Conservation (phyloP, 106 monocot genomes). For the Dactylorhiza incarnata region DNA sequence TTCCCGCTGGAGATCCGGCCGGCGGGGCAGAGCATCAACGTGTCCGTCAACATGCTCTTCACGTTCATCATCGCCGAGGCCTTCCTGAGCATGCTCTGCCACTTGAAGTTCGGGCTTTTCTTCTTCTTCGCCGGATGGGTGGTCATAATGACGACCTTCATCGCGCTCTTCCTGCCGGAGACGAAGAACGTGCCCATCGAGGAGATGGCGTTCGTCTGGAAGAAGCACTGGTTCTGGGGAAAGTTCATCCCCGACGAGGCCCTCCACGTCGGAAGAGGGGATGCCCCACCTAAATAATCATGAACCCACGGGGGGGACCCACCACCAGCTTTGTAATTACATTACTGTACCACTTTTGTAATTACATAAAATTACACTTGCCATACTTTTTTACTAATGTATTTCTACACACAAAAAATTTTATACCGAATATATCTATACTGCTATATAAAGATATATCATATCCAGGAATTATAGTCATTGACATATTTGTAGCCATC, state of each 20-base stretch:
- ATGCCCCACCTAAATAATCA: too few relatives aligned
- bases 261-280: too few relatives aligned
- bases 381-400: too few relatives aligned
- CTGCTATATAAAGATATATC: too few relatives aligned
- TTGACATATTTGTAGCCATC: too few relatives aligned
- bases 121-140: conserved; percentile 14
- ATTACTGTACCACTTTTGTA: too few relatives aligned
- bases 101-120: conserved; percentile 18
- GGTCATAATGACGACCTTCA: conserved; percentile 3
- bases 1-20: conserved; percentile 19
- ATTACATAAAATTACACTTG: too few relatives aligned
- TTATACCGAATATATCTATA: too few relatives aligned
- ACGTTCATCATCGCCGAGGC: conserved; percentile 18
- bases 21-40: conserved; percentile 14
- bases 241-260: conserved; percentile 9
- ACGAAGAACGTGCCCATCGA: conserved; percentile 20
- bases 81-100: conserved; percentile 15
- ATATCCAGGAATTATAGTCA: too few relatives aligned
- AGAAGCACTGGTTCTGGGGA: conserved; percentile 20
- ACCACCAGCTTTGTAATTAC: too few relatives aligned
- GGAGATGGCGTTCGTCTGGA: conserved; percentile 16
- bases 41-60: conserved; percentile 17
- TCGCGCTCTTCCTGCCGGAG: conserved; percentile 13
- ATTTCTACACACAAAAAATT: too few relatives aligned
- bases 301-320: too few relatives aligned